Conservation (phyloP, 768 basidiomycete species). For the Dioszegia aurantiaca region DNA sequence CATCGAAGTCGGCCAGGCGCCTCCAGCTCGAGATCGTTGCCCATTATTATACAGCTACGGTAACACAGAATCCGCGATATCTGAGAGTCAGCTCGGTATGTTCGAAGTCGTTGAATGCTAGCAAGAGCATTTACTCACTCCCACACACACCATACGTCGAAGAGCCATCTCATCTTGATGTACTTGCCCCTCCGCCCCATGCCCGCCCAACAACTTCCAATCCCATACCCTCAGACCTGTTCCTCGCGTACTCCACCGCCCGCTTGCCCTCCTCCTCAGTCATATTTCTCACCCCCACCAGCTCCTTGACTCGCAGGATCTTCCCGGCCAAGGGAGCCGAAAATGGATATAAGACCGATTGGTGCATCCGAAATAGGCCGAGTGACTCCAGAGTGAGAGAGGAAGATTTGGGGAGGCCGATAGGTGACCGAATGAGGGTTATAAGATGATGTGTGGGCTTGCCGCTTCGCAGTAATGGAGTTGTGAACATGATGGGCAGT, state of each 20-base stretch:
- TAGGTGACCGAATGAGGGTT: conserved; percentile 80
- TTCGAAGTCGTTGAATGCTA: no score
- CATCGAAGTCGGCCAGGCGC: no score
- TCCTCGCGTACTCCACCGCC: conserved; percentile 30
- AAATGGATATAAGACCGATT: conserved; percentile 78
- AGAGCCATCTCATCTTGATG: neutral
- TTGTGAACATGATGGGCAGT: conserved; percentile 10
- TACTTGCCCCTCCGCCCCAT: conserved; percentile 8
- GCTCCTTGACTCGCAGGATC: conserved; percentile 82
- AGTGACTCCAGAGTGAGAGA: conserved; percentile 75
- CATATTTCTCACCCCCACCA: conserved; percentile 84
- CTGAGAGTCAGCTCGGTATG: no score
- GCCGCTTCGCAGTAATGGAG: conserved; percentile 7
- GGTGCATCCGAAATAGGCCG: conserved; percentile 71
- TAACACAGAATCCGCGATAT: no score
- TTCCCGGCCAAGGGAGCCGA: conserved; percentile 74
- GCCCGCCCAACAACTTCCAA: conserved; percentile 29
- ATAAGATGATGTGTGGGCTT: conserved; percentile 75
- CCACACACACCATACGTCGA: neutral
- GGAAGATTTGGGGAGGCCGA: conserved; percentile 70
- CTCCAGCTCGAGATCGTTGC: no score
- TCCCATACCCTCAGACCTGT: conserved; percentile 42
- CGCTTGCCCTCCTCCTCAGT: conserved; percentile 51
- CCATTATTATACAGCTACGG: no score
- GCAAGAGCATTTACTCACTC: neutral